Evolutionary conservation across 805 yeast species (phyloP).

Genomic region (Yarrowia sp.): DNA sequence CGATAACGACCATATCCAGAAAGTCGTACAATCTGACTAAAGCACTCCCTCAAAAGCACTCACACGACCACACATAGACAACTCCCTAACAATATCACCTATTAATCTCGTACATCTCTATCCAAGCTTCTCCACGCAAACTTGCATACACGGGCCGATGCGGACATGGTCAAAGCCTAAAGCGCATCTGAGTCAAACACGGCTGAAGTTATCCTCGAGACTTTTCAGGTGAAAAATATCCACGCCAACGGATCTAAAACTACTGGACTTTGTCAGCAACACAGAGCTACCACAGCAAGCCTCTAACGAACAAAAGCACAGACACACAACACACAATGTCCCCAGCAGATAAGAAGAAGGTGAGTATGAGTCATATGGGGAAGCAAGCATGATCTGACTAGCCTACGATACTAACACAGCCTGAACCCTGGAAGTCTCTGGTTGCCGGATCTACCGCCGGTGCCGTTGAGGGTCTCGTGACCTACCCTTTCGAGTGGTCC

Average conservation of each 20-base stretch:
- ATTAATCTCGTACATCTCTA: too few species aligned
- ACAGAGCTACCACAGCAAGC: background rate
- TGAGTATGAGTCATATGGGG: slow-evolving; percentile 1
- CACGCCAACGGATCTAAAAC: background rate
- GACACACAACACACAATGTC: background rate
- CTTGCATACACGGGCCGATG: slow-evolving; percentile 3
- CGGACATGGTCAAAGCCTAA: slow-evolving; percentile 1
- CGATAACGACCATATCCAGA: too few species aligned
- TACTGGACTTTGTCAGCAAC: background rate
- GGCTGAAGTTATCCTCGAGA: slow-evolving; percentile 11
- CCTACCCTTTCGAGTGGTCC: slow-evolving; percentile 97
- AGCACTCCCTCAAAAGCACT: too few species aligned
- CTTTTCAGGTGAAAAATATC: slow-evolving; percentile 17
- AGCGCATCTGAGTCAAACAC: slow-evolving; percentile 20
- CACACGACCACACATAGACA: too few species aligned
- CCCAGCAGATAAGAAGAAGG: background rate
- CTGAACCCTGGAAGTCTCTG: slow-evolving; percentile 40
- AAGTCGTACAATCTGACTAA: too few species aligned
- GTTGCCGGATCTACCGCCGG: slow-evolving; percentile 50
- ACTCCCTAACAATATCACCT: too few species aligned
- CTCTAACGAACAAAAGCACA: background rate
- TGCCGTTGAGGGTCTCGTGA: slow-evolving; percentile 71
- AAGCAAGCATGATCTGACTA: background rate
- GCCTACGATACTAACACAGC: slow-evolving; percentile 29
- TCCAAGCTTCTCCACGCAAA: background rate